Evolutionary conservation across 345 rosid species (phyloP), one percentile per base, ranked within the genome.

Genomic region (Mallotus nudiflorus): DNA sequence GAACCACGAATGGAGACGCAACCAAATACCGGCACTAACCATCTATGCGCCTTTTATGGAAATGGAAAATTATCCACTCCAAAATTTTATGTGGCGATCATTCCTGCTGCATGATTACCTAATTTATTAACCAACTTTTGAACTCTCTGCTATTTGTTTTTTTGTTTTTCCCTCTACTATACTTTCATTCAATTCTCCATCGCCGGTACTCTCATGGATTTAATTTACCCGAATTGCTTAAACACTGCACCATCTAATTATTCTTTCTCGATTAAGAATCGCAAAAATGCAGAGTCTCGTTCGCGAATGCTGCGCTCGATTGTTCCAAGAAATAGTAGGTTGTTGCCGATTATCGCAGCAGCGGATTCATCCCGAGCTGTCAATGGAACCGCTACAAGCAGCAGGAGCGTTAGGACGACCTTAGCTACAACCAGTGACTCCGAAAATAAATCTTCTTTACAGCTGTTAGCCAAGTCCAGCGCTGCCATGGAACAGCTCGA

Each of bases 401-500:
- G 31, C 63, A 31, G 48, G 24, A 56, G 28, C 39, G 45, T 4
- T 18, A 18, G 69, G 64, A 53, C 69, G 63, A 42, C 69, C 33
- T 2, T 29, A 42, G 45, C 10, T 4, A 14, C 58, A 15, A 49
- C 35, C 10, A 33, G 9, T 6, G 40, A 25, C 39, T 22, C 24
- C 7, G 59, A 64, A 10, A 50, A 13, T 39, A 70, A 9, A 13
- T 62, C 52, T 8, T n/a, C 58, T 5, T 13, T 58, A 55, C 60
- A 35, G 25, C 13, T 55, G 11, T 0, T 25, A 1, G 66, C 39
- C 42, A 81, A 70, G 48, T 87, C 96, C 48, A 91, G 88, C 73
- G 64, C 70, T 46, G 97, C 97, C 62, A 58, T 94, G 87, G 97
- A 94, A 54, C 91, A 73, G 82, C 90, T 94, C 15, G 98, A 94